Conservation (phyloP, 2,329 filamentous ascomycete genomes). For the Fusarium brevicatenulatum region DNA sequence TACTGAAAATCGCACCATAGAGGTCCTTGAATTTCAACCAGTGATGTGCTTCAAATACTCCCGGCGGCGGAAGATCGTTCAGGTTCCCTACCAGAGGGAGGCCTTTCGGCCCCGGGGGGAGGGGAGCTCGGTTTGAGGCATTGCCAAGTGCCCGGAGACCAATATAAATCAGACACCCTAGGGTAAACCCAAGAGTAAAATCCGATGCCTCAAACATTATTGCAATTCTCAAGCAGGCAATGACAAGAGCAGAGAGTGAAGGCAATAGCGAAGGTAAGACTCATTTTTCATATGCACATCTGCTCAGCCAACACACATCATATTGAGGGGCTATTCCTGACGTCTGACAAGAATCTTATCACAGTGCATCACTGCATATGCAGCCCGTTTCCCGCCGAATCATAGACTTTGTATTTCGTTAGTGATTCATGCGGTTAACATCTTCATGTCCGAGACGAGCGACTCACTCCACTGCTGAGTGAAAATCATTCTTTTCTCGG, state of each 20-base stretch:
- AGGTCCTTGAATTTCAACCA: constrained; percentile 34
- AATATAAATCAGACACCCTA: not conserved
- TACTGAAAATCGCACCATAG: not conserved
- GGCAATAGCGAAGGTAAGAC: no score
- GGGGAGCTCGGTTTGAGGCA: not conserved
- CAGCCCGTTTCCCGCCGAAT: not conserved
- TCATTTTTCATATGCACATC: no score
- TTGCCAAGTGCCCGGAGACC: not conserved
- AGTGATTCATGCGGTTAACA: not conserved
- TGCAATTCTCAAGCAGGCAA: accelerated
- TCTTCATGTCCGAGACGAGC: accelerated
- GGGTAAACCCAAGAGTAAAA: not conserved
- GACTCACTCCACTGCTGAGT: not conserved
- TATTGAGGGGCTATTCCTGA: not conserved
- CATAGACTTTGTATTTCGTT: not conserved
- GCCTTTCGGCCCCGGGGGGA: constrained; percentile 31
- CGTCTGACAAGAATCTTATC: not conserved
- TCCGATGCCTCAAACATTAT: not conserved
- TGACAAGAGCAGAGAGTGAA: no score
- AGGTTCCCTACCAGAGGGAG: constrained; percentile 30
- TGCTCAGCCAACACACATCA: not conserved
- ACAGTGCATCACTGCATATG: not conserved
- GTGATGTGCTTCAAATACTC: constrained; percentile 21
- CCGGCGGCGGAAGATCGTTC: constrained; percentile 19
- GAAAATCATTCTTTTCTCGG: not conserved